phyloP scores from a whole-genome alignment of 2,329 filamentous ascomycete species.

The Rhexocercosporidium sp. region DNA sequence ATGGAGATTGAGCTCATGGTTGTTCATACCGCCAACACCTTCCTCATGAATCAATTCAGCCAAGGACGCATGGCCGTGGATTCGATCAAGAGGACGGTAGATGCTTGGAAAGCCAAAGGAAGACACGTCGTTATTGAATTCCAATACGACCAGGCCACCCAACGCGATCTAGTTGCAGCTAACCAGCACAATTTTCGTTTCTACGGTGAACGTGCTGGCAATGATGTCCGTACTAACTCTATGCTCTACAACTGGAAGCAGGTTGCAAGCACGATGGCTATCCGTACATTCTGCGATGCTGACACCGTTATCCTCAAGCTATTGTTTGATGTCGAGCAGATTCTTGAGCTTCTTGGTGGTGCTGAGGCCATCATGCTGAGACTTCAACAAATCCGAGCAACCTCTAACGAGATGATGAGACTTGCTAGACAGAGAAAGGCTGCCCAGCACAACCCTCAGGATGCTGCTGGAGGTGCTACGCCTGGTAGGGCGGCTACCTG shows the following conservation, averaged over 20 bases:
- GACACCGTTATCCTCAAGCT: slow-evolving; percentile 55
- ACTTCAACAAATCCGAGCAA: slow-evolving; percentile 38
- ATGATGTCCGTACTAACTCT: slow-evolving; percentile 45
- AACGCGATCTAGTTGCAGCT: slow-evolving; percentile 51
- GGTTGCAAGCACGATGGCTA: slow-evolving; percentile 51
- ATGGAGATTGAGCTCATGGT: slow-evolving; percentile 43
- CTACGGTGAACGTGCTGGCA: slow-evolving; percentile 47
- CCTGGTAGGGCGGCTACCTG: slow-evolving; percentile 21
- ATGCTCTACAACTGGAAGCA: slow-evolving; percentile 55
- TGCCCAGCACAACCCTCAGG: slow-evolving; percentile 6
- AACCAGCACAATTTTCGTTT: slow-evolving; percentile 54
- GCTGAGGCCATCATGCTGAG: slow-evolving; percentile 34
- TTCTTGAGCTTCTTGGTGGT: slow-evolving; percentile 53
- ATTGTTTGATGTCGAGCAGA: slow-evolving; percentile 52
- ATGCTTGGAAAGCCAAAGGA: slow-evolving; percentile 50
- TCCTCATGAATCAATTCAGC: slow-evolving; percentile 42
- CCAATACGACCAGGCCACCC: slow-evolving; percentile 56
- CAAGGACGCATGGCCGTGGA: slow-evolving; percentile 39
- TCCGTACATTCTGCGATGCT: slow-evolving; percentile 55
- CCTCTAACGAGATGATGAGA: slow-evolving; percentile 35
- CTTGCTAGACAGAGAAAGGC: slow-evolving; percentile 24
- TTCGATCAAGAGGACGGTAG: slow-evolving; percentile 40
- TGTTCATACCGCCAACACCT: slow-evolving; percentile 40
- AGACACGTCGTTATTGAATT: slow-evolving; percentile 55
- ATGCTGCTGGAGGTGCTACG: slow-evolving; percentile 4